phyloP scores from a whole-genome alignment of 495 filamentous ascomycete species.

The Talaromyces adpressus region DNA sequence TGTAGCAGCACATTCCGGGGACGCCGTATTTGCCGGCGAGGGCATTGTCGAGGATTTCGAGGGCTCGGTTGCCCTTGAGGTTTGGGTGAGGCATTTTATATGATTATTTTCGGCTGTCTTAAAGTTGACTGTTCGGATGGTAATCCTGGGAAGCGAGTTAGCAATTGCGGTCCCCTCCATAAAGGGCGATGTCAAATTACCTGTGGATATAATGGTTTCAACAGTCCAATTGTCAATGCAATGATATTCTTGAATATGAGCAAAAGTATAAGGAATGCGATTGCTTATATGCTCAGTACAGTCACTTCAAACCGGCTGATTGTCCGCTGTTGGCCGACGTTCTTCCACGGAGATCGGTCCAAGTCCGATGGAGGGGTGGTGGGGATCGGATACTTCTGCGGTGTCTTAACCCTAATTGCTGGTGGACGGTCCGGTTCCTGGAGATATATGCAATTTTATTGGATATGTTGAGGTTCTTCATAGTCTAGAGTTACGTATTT shows the following conservation, averaged over 20 bases:
- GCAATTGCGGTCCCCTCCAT: background rate
- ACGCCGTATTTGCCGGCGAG: conserved; percentile 60
- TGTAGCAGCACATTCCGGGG: conserved; percentile 78
- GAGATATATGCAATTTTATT: background rate
- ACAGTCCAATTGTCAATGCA: background rate
- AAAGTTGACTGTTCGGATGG: background rate
- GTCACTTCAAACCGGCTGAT: background rate
- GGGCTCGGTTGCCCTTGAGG: conserved; percentile 56
- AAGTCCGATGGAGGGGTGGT: background rate
- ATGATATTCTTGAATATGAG: background rate
- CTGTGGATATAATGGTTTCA: background rate
- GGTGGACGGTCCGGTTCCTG: background rate
- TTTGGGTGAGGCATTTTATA: conserved; percentile 30
- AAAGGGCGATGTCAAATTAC: background rate
- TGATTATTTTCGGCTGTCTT: background rate
- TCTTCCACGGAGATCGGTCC: background rate
- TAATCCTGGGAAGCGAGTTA: background rate
- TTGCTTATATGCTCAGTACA: background rate
- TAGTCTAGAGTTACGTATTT: background rate
- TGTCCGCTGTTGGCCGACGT: background rate
- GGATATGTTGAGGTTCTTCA: background rate
- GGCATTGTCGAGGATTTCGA: conserved; percentile 62
- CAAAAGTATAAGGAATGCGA: background rate
- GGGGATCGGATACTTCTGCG: background rate
- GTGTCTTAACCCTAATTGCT: background rate